Evolutionary conservation across 2,329 filamentous ascomycete species (phyloP).

Genomic region (Colletotrichum caudatum): DNA sequence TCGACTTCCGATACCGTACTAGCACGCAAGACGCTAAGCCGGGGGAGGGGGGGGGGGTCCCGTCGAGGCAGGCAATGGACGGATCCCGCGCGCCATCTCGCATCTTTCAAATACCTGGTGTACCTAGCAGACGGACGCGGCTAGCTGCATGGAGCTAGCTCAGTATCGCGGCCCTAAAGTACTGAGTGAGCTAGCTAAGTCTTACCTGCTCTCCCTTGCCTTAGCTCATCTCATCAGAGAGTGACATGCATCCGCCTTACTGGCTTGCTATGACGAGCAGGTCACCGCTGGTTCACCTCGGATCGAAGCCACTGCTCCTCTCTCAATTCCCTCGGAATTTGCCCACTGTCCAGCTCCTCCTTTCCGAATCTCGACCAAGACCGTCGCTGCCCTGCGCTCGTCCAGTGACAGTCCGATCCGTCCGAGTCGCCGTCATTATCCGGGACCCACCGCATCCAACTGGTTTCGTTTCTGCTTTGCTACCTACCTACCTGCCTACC

Average conservation of each 20-base stretch:
- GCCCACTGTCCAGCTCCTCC: neutral
- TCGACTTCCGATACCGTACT: neutral
- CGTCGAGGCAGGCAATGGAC: constrained; percentile 15
- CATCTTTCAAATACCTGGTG: neutral
- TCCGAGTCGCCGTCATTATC: constrained; percentile 10
- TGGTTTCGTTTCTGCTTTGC: neutral
- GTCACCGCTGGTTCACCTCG: constrained; percentile 40
- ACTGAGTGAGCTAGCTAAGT: neutral
- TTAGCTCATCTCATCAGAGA: constrained; percentile 29
- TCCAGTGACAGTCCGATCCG: too few species aligned
- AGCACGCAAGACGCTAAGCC: neutral
- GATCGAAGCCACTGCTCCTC: constrained; percentile 1
- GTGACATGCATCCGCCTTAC: constrained; percentile 35
- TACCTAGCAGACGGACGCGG: neutral
- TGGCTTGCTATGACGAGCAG: constrained; percentile 23
- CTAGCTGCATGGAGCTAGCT: neutral
- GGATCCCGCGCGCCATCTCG: constrained; percentile 36
- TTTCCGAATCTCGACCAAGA: constrained; percentile 1
- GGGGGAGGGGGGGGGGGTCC: too few species aligned
- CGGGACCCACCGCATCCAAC: neutral
- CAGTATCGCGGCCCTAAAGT: too few species aligned
- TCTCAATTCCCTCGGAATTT: constrained; percentile 13
- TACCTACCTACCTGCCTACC: too few species aligned
- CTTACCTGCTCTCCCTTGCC: constrained; percentile 12
- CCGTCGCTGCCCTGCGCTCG: neutral